Evolutionary conservation across 2,329 filamentous ascomycete species (phyloP), one percentile per base, ranked within the genome.

Genomic region (Fulvia fulva): DNA sequence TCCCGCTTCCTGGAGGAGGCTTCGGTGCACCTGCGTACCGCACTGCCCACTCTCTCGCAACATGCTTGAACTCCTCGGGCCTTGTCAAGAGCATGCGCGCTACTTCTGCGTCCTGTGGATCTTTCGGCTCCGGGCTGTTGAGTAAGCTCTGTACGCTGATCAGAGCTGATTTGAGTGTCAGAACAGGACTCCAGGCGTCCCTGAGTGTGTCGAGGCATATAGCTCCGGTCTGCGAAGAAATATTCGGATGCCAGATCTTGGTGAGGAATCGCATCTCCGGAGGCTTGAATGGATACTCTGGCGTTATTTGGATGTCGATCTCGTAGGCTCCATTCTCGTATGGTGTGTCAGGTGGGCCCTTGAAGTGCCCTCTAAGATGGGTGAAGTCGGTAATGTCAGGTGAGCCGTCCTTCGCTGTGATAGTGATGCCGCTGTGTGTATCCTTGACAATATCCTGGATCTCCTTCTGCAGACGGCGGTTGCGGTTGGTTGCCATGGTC

Each of bases 171-270:
- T 97, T 97, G 74, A 99, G 93, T 14, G 93, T 99, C 61, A 97
- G 83, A 23, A 99, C 92, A 0, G 94, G 94, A 5, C 93, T 96
- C 94, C 94, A 99, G 67, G 89, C 91, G 12, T 84, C 84, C 9
- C 89, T 87, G 16, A 99, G 83, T 0, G 92, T 97, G 72, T 99
- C 94, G 55, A 99, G 86, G 71, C 94, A 99, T 73, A 99, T 99
- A 25, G 92, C 93, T 56, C 94, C 94, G 1, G 70, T 72, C 91
- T 97, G 62, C 11, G 53, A 58, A 81, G 90, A 95, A 77, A 99
- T 85, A 71, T 99, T 99, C 32, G 94, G 94, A 74, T 99, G 94
- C 92, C 92, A 99, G 67, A 97, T 88, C 75, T 88, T 92, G 63
- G 94, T 99, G 64, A 88, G 84, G 71, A 97, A 97, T 68, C 85